phyloP scores from a whole-genome alignment of 1,284 basidiomycete species.

The Fomitiporia mediterranea region DNA sequence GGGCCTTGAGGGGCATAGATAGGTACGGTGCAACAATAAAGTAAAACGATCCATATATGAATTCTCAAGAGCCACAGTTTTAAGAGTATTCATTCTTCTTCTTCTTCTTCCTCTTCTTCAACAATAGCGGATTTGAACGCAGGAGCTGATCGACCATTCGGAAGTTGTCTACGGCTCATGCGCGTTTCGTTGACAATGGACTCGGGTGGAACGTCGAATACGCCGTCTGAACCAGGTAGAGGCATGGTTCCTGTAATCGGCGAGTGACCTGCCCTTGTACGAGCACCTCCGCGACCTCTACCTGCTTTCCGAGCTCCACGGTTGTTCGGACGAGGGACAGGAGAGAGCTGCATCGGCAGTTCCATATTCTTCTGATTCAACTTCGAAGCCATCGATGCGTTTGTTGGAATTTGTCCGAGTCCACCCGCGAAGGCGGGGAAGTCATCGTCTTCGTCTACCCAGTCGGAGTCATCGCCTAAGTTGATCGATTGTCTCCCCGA shows the following conservation, averaged over 20 bases:
- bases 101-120: conserved; percentile 73
- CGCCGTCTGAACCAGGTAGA: conserved; percentile 41
- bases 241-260: conserved; percentile 55
- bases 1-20: no score
- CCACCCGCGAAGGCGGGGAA: conserved; percentile 71
- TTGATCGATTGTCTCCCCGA: conserved; percentile 56
- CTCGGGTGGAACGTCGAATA: conserved; percentile 36
- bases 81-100: conserved; percentile 27
- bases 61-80: no score
- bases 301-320: conserved; percentile 14
- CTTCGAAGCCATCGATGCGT: conserved; percentile 21
- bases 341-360: conserved; percentile 29
- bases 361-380: conserved; percentile 24
- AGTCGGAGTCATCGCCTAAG: conserved; percentile 66
- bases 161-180: conserved; percentile 55
- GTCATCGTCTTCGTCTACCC: conserved; percentile 82
- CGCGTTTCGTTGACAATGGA: conserved; percentile 34
- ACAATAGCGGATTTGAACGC: conserved; percentile 62
- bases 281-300: conserved; percentile 1
- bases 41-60: no score
- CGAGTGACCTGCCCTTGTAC: conserved; percentile 48
- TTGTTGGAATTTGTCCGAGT: conserved; percentile 61
- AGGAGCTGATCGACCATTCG: conserved; percentile 53
- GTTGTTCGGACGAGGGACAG: conserved; percentile 21
- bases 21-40: no score